Evolutionary conservation across 768 basidiomycete species (phyloP), one percentile per base, ranked within the genome.

Genomic region (Paxillus ammoniavirescens): DNA sequence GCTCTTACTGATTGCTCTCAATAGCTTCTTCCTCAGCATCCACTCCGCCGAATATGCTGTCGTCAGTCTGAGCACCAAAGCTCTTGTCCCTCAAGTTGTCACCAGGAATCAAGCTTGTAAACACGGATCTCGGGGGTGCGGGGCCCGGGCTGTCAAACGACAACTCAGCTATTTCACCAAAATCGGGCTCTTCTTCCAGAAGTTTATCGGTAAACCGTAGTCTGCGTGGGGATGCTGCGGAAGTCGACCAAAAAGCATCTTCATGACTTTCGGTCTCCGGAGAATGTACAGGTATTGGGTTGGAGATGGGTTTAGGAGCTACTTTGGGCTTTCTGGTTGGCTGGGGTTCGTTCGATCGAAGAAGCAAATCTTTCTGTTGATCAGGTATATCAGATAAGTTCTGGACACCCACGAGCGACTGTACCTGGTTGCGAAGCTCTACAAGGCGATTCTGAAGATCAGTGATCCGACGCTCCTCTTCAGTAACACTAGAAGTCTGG

Each of bases 171-270:
- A 80, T 59, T 57, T 83, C 77, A 0, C 70, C 77, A 30, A 87
- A 69, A 60, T 88, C 82, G 3, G 82, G 77, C 17, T 82, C 72
- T 58, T 89, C 87, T 57, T 88, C 80, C 64, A 83, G 71, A 13
- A 83, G 73, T 54, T 82, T 83, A 38, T 84, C 82, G 1, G 78
- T 78, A 57, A 90, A 88, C 48, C 78, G 81, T 13, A 89, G 72
- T 0, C 81, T 81, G 37, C 84, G 83, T 13, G 77, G 79, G 4
- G 69, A 62, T 2, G 77, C 77, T 35, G 68, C 72, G 7, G 85
- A 83, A 0, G 85, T 84, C 30, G 75, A 78, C 84, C 86, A 87
- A 62, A 86, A 84, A 40, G 74, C 75, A 36, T 82, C 78, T 63
- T 87, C 85, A 26, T 78, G 72, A 9, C 54, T 73, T 62, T 68